Percentiles rank a stretch among this genome's conserved stretches.
Conservation (phyloP, 2,329 filamentous ascomycete genomes). For the Trichoderma hamatum region DNA sequence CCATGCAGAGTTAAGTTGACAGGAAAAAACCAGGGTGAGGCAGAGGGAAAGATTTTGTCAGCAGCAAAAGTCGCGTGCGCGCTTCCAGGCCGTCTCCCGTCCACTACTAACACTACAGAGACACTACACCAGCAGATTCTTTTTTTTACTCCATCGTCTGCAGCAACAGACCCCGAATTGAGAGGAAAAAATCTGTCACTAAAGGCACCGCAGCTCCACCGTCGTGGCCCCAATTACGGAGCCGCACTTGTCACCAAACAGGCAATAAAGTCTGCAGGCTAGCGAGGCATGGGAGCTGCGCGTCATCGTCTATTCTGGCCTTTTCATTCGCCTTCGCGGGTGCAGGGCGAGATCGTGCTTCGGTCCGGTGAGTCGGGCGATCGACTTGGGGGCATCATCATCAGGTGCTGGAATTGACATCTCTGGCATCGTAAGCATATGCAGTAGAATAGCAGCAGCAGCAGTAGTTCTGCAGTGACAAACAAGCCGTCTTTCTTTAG, state of each 20-base stretch:
- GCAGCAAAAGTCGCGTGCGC: slow-evolving; percentile 22
- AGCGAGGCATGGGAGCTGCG: slow-evolving; percentile 7
- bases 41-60: slow-evolving; percentile 12
- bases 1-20: not conserved
- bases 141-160: not conserved
- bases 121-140: not conserved
- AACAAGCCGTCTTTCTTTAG: not conserved
- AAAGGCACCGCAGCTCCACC: slow-evolving; percentile 17
- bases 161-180: not conserved
- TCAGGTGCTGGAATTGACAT: not conserved
- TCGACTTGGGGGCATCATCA: not conserved
- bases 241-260: slow-evolving; percentile 26
- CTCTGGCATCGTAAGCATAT: not conserved
- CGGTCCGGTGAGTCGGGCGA: not conserved
- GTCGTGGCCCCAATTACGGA: slow-evolving; percentile 16
- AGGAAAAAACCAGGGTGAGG: slow-evolving; percentile 4
- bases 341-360: not conserved
- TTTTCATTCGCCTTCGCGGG: not conserved
- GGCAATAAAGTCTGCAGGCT: slow-evolving; percentile 22
- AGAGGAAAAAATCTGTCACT: slow-evolving; percentile 25
- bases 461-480: not conserved
- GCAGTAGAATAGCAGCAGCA: not conserved
- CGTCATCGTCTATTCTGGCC: slow-evolving; percentile 13
- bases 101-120: not conserved
- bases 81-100: not conserved